Conservation (phyloP, 208 protist species). For the Angomonas deanei region DNA sequence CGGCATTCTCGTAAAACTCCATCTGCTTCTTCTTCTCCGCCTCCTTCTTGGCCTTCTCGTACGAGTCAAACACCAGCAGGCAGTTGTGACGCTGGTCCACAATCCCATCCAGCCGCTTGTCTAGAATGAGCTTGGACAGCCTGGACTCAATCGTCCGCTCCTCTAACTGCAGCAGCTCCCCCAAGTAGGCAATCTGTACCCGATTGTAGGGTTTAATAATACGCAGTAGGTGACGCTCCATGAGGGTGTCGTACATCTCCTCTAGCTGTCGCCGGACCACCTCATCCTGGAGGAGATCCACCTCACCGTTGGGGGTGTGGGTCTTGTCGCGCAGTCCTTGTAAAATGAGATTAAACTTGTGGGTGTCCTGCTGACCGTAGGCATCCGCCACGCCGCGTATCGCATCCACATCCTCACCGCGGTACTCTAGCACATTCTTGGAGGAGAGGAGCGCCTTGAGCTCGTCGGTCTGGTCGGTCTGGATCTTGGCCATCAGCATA, state of each 20-base stretch:
- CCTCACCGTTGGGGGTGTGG: constrained; percentile 17
- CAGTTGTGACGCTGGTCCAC: constrained; percentile 89
- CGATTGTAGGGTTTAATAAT: constrained; percentile 96
- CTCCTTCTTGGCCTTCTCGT: constrained; percentile 27
- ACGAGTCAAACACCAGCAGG: constrained; percentile 91
- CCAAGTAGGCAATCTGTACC: constrained; percentile 95
- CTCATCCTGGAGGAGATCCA: constrained; percentile 71
- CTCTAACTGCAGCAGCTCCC: constrained; percentile 85
- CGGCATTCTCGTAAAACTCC: constrained; percentile 40
- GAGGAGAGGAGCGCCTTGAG: constrained; percentile 64
- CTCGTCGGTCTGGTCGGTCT: constrained; percentile 68
- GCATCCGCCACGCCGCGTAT: constrained; percentile 93
- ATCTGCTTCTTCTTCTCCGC: constrained; percentile 12
- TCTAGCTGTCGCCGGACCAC: constrained; percentile 90
- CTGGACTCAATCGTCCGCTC: constrained; percentile 64
- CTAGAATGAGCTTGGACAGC: constrained; percentile 98
- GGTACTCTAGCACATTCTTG: constrained; percentile 93
- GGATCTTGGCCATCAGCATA: constrained; percentile 97
- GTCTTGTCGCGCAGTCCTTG: constrained; percentile 9
- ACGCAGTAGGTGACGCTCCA: constrained; percentile 95
- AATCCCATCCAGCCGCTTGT: constrained; percentile 95
- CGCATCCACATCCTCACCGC: constrained; percentile 86
- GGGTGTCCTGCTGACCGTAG: constrained; percentile 91
- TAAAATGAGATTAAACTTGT: constrained; percentile 89
- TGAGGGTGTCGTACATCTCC: constrained; percentile 94